Percentiles rank a stretch among this genome's conserved stretches.
phyloP scores from a whole-genome alignment of 2,329 filamentous ascomycete species.

The Fusarium transvaalense region DNA sequence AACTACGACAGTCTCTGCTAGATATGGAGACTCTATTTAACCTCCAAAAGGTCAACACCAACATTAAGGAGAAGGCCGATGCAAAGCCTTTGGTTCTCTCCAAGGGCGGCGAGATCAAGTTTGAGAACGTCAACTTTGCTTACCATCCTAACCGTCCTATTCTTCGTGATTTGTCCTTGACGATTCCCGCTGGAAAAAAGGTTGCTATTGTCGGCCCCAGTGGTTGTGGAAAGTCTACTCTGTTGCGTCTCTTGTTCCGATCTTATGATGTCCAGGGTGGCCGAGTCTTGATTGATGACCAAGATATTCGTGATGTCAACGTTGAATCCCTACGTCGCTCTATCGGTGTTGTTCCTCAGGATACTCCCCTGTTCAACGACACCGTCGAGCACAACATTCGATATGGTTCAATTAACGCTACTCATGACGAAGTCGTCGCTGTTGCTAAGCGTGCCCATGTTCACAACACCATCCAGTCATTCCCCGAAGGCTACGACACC shows the following conservation, averaged over 20 bases:
- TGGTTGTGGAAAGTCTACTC: conserved; percentile 95
- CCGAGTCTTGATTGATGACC: conserved; percentile 89
- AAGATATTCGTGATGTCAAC: conserved; percentile 87
- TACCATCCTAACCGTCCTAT: conserved; percentile 91
- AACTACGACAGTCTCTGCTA: conserved; percentile 91
- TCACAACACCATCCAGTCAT: conserved; percentile 81
- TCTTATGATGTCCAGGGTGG: conserved; percentile 92
- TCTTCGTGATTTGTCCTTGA: conserved; percentile 84
- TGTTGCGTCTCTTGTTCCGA: conserved; percentile 90
- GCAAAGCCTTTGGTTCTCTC: conserved; percentile 79
- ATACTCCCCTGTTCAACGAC: conserved; percentile 97
- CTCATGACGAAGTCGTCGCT: conserved; percentile 76
- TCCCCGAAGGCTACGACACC: conserved; percentile 90
- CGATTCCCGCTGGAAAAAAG: conserved; percentile 95
- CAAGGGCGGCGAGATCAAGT: conserved; percentile 88
- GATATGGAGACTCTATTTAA: conserved; percentile 99
- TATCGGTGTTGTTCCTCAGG: conserved; percentile 96
- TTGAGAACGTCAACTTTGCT: conserved; percentile 95
- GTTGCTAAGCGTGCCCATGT: conserved; percentile 88
- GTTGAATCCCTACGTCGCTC: conserved; percentile 84
- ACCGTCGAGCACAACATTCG: conserved; percentile 95
- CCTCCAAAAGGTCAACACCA: conserved; percentile 94
- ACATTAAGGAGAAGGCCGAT: conserved; percentile 80
- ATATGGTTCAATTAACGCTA: conserved; percentile 86
- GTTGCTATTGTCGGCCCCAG: conserved; percentile 95